These are phyloP conservation scores for Debaryomyces sp. DNA, from an alignment of 1,139 yeast genomes.

Conservation along the genomic window DNA sequence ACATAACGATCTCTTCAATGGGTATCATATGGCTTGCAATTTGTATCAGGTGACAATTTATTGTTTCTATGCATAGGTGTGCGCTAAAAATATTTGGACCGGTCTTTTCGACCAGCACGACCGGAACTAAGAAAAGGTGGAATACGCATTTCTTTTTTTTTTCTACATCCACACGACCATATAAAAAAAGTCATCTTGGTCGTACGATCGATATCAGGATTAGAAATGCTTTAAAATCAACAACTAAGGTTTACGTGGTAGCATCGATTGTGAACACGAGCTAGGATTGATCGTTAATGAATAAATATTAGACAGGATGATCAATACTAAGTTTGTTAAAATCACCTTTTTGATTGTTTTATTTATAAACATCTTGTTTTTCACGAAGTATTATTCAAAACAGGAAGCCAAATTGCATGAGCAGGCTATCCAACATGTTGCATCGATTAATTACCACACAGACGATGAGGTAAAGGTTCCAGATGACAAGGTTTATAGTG, in stretches of 20 bases:
- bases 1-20: too few relatives aligned
- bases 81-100: not conserved
- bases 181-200: not conserved
- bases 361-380: conserved; percentile 25
- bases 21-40: too few relatives aligned
- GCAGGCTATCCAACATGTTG: conserved; percentile 24
- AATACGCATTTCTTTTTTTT: not conserved
- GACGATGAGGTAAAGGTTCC: conserved; percentile 26
- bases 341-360: conserved; percentile 24
- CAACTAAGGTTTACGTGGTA: not conserved
- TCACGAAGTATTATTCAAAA: conserved; percentile 22
- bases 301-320: conserved; percentile 15
- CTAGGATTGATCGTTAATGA: not conserved
- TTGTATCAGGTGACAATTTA: not conserved
- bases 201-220: not conserved
- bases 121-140: not conserved
- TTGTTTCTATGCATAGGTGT: not conserved
- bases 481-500: conserved; percentile 18
- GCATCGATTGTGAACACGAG: not conserved
- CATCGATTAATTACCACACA: conserved; percentile 21
- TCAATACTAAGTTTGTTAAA: conserved; percentile 21
- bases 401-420: conserved; percentile 22
- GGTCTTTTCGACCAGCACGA: not conserved
- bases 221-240: not conserved
- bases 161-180: conserved; percentile 1